These are phyloP conservation scores for Fusarium lateritium DNA, from an alignment of 2,329 filamentous ascomycete genomes.

Conservation along the genomic window DNA sequence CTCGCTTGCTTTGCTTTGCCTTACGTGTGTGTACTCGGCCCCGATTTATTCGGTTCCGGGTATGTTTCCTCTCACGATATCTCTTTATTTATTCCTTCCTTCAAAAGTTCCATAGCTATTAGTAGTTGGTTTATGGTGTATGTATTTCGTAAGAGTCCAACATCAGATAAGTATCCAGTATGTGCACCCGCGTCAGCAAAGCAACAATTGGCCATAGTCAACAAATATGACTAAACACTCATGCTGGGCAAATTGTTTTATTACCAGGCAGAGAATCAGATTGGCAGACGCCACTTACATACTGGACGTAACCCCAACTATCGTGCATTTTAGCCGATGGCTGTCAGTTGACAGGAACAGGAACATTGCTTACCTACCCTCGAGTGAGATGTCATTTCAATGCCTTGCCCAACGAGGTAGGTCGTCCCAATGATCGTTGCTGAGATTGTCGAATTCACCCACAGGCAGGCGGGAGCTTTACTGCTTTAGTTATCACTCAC, in stretches of 20 bases:
- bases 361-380: conserved; percentile 1
- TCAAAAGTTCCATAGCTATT: conserved; percentile 9
- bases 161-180: no score
- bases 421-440: conserved; percentile 17
- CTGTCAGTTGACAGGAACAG: conserved; percentile 7
- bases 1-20: neutral
- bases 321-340: conserved; percentile 29
- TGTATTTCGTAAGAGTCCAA: no score
- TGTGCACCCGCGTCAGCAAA: neutral
- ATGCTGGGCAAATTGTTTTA: no score
- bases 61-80: neutral
- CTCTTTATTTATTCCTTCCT: neutral
- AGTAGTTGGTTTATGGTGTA: no score
- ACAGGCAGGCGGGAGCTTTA: conserved; percentile 33
- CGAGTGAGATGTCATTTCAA: conserved; percentile 11
- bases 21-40: neutral
- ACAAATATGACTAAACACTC: no score
- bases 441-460: conserved; percentile 33
- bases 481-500: conserved; percentile 25
- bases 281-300: conserved; percentile 23
- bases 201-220: no score
- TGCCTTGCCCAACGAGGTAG: conserved; percentile 38
- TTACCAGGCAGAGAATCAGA: conserved; percentile 8
- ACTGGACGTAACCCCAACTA: conserved; percentile 2
- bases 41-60: neutral